These are phyloP conservation scores for Exophiala aquamarina DNA, from an alignment of 2,329 filamentous ascomycete genomes.

Conservation along the genomic window DNA sequence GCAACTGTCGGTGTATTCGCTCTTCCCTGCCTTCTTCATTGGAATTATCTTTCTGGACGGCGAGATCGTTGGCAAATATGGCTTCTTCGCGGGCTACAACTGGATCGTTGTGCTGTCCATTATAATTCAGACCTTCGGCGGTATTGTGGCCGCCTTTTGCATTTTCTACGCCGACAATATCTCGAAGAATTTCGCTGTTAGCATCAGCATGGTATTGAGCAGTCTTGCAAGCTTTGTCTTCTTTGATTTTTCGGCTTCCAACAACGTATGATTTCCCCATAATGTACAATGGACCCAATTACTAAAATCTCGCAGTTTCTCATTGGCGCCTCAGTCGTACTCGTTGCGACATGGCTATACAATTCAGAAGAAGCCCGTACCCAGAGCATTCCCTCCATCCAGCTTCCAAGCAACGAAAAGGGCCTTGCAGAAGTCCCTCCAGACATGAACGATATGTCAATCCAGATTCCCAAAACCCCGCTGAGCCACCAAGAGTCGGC, in stretches of 20 bases:
- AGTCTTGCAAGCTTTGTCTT: conserved; percentile 82
- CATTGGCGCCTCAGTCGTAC: conserved; percentile 73
- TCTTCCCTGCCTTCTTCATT: conserved; percentile 83
- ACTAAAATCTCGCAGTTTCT: conserved; percentile 63
- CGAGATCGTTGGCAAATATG: conserved; percentile 74
- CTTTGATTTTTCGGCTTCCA: conserved; percentile 75
- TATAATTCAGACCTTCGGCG: conserved; percentile 76
- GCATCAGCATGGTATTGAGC: conserved; percentile 85
- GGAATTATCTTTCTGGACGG: conserved; percentile 88
- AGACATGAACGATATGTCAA: conserved; percentile 48
- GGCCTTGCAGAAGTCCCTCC: conserved; percentile 54
- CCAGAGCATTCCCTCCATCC: conserved; percentile 53
- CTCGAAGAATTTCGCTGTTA: conserved; percentile 90
- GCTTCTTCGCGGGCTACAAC: conserved; percentile 95
- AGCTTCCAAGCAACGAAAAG: conserved; percentile 76
- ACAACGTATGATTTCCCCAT: conserved; percentile 54
- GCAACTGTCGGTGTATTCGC: conserved; percentile 89
- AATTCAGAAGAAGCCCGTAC: conserved; percentile 59
- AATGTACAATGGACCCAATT: background rate
- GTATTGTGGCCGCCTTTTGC: conserved; percentile 77
- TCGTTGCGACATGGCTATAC: conserved; percentile 84
- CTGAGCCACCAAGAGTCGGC: conserved; percentile 46
- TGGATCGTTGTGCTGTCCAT: conserved; percentile 87
- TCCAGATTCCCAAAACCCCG: conserved; percentile 47
- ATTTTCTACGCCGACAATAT: conserved; percentile 87